Evolutionary conservation across 1,284 basidiomycete genomes (phyloP).

Genomic region (Pulchroboletus neoregius): DNA sequence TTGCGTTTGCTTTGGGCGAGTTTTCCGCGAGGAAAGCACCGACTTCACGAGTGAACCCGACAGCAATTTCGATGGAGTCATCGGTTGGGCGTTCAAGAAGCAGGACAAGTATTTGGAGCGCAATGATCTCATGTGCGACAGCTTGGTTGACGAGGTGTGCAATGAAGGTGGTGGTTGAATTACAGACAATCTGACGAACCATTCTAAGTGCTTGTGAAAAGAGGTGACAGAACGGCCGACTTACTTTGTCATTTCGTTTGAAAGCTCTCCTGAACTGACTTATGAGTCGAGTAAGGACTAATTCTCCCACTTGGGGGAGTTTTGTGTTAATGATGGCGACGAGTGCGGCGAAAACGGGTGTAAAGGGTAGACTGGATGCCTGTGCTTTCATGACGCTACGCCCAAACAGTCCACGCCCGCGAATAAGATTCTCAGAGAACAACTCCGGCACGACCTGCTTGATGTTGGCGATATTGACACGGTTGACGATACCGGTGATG

Average conservation of each 20-base stretch:
- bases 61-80: constrained; percentile 97
- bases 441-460: constrained; percentile 95
- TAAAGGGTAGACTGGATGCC: constrained; percentile 93
- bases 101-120: constrained; percentile 91
- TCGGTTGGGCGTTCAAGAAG: constrained; percentile 95
- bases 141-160: constrained; percentile 96
- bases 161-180: constrained; percentile 93
- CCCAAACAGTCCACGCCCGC: constrained; percentile 85
- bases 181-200: constrained; percentile 73
- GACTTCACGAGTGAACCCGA: constrained; percentile 96
- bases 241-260: constrained; percentile 96
- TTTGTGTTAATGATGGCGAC: constrained; percentile 97
- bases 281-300: constrained; percentile 84
- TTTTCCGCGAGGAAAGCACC: constrained; percentile 94
- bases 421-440: constrained; percentile 88
- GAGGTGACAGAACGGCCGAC: constrained; percentile 23
- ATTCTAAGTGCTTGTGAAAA: not conserved
- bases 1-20: constrained; percentile 90
- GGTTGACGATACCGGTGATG: constrained; percentile 99
- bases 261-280: constrained; percentile 95
- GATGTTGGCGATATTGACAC: constrained; percentile 95
- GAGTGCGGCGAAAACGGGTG: constrained; percentile 93
- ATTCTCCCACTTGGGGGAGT: constrained; percentile 92
- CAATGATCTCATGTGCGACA: constrained; percentile 92
- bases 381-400: constrained; percentile 98